Percentiles rank a stretch among this genome's conserved stretches.
Conservation (phyloP, 257 asterid genomes). For the Cynanchum wilfordii region DNA sequence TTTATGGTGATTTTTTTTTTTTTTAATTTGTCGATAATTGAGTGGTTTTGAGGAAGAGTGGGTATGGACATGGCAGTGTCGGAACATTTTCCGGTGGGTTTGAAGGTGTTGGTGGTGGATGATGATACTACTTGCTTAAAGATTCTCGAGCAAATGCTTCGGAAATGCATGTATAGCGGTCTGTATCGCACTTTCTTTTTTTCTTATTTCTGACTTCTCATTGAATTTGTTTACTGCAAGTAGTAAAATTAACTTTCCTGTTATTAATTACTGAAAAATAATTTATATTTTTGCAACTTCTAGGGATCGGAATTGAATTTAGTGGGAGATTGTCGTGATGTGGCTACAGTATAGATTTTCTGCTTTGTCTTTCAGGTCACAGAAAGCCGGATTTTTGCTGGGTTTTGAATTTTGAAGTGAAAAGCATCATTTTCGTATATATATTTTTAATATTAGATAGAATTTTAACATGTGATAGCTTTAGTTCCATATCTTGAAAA, state of each 20-base stretch:
- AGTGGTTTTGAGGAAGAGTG: conserved; percentile 5
- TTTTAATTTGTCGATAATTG: neutral
- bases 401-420: neutral
- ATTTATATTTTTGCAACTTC: neutral
- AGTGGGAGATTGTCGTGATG: neutral
- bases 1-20: neutral
- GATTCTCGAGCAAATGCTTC: conserved; percentile 70
- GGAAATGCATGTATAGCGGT: conserved; percentile 64
- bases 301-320: neutral
- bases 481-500: neutral
- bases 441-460: neutral
- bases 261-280: neutral
- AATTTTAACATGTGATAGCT: neutral
- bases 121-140: conserved; percentile 61
- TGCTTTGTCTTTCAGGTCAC: neutral
- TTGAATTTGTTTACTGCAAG: neutral
- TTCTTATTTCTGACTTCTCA: neutral
- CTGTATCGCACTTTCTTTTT: conserved; percentile 4
- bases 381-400: neutral
- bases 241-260: neutral
- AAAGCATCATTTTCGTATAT: neutral
- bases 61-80: conserved; percentile 31
- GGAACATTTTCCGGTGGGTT: conserved; percentile 67
- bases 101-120: conserved; percentile 77
- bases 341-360: neutral